phyloP scores from a whole-genome alignment of 192 early-diverging fungal species.

The Lunasporangiospora selenospora region DNA sequence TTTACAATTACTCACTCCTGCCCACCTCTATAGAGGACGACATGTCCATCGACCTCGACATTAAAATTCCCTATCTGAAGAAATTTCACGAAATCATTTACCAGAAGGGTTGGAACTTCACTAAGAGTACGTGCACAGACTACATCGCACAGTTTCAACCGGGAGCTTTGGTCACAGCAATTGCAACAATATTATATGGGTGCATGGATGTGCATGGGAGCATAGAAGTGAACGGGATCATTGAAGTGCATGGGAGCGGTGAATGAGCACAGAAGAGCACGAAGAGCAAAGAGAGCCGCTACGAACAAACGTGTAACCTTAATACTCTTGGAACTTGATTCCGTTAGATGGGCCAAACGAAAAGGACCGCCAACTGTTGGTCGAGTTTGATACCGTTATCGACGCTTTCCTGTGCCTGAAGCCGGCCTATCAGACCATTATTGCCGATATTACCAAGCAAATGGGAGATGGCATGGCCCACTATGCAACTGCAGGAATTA shows the following conservation, averaged over 20 bases:
- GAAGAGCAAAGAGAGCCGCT: no score
- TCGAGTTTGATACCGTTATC: conserved; percentile 90
- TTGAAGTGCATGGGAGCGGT: no score
- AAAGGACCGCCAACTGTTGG: conserved; percentile 91
- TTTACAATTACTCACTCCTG: not conserved
- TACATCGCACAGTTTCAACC: no score
- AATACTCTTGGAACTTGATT: no score
- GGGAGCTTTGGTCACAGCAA: no score
- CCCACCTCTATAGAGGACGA: conserved; percentile 81
- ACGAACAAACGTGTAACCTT: no score
- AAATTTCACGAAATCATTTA: conserved; percentile 84
- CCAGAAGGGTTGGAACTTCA: conserved; percentile 81
- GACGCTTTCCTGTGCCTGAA: conserved; percentile 86
- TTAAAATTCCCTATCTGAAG: conserved; percentile 80
- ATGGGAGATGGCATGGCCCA: conserved; percentile 99
- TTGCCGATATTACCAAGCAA: conserved; percentile 87
- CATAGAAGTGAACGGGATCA: no score
- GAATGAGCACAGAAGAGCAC: no score
- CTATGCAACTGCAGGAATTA: conserved; percentile 65
- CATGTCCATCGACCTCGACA: conserved; percentile 84
- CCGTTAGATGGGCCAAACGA: conserved; percentile 82
- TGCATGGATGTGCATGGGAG: no score
- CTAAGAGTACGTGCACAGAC: conserved; percentile 74
- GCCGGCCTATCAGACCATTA: conserved; percentile 80
- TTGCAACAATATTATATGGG: no score